A percentile compares a stretch with the other conserved stretches of the same genome.
phyloP scores from a whole-genome alignment of 768 basidiomycete genomes.

The Trametes cubensis region DNA sequence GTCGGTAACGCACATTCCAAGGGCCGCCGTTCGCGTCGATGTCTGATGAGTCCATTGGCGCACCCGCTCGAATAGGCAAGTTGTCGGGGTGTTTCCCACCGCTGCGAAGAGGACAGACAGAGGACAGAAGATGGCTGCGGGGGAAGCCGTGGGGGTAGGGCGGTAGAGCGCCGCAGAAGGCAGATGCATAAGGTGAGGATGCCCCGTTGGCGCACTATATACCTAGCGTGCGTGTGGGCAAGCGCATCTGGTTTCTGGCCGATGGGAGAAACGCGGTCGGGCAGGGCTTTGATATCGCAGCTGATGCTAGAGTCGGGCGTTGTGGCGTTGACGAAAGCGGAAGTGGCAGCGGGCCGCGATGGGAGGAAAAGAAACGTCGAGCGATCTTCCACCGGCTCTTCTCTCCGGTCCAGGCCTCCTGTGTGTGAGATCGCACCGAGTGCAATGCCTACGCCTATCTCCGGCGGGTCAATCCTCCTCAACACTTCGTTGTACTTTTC shows the following conservation, averaged over 20 bases:
- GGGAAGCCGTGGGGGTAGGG: conserved; percentile 4
- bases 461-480: not conserved
- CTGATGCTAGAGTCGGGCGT: not conserved
- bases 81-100: conserved; percentile 4
- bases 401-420: conserved; percentile 8
- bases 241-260: conserved; percentile 3
- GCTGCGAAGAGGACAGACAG: not conserved
- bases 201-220: conserved; percentile 4
- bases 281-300: conserved; percentile 4
- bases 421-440: conserved; percentile 5
- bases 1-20: conserved; percentile 7
- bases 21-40: not conserved
- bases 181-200: conserved; percentile 11
- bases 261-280: conserved; percentile 5
- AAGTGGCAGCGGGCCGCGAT: conserved; percentile 10
- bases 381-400: conserved; percentile 10
- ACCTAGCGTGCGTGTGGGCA: not conserved
- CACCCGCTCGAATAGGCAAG: not conserved
- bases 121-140: not conserved
- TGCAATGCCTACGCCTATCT: conserved; percentile 9
- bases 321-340: conserved; percentile 3
- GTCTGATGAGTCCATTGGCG: conserved; percentile 13
- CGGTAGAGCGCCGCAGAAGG: conserved; percentile 12
- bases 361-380: conserved; percentile 13
- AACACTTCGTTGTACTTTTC: not conserved